Conservation (phyloP, 306 rosid genomes). For the Gynostemma pentaphyllum region DNA sequence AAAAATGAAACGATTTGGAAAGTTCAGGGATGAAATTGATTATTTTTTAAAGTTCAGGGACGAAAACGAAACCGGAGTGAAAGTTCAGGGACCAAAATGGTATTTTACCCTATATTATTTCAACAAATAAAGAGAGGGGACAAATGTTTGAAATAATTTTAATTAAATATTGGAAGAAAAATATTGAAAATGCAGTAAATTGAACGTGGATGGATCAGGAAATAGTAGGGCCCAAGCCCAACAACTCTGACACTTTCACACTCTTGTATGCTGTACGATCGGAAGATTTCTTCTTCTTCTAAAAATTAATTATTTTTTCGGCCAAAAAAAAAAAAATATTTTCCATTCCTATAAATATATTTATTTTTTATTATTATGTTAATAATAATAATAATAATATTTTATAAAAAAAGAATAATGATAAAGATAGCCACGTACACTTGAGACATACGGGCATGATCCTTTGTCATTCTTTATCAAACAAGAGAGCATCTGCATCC, state of each 20-base stretch:
- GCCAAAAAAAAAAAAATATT: not conserved
- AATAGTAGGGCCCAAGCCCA: not conserved
- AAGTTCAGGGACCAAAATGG: too few species aligned
- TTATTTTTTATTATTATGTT: not conserved
- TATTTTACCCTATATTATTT: too few species aligned
- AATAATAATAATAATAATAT: too few species aligned
- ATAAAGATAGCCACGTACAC: not conserved
- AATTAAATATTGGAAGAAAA: not conserved
- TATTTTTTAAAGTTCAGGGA: too few species aligned
- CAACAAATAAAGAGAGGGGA: too few species aligned
- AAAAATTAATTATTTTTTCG: too few species aligned
- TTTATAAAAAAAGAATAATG: not conserved
- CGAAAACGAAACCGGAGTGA: too few species aligned
- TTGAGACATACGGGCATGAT: not conserved
- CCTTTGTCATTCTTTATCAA: not conserved
- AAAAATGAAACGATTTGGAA: too few species aligned
- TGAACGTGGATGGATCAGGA: slow-evolving; percentile 1
- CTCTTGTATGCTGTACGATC: not conserved
- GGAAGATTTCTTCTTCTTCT: not conserved
- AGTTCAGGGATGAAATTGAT: too few species aligned
- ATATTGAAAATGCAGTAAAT: not conserved
- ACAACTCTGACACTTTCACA: not conserved
- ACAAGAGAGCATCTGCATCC: not conserved
- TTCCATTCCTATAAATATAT: not conserved
- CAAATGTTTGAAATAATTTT: not conserved